phyloP scores from a whole-genome alignment of 2,329 filamentous ascomycete species.

The Penicillium aurantiogriseum region DNA sequence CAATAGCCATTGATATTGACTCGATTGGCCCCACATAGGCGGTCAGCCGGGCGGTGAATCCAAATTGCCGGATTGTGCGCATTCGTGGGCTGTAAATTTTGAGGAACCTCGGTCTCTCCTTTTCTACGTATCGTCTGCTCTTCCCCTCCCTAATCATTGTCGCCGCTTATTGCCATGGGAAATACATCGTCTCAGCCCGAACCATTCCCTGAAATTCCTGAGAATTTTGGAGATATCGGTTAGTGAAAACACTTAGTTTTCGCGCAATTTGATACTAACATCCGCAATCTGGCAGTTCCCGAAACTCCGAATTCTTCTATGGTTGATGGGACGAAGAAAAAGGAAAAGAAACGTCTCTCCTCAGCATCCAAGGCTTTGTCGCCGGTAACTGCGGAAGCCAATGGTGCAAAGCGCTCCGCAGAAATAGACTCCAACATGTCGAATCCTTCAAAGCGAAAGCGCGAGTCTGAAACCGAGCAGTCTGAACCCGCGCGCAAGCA shows the following conservation, averaged over 20 bases:
- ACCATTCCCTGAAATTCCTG: not conserved
- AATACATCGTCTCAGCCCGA: slow-evolving; percentile 5
- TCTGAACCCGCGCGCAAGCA: slow-evolving; percentile 11
- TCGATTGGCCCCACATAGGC: not conserved
- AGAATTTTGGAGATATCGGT: slow-evolving; percentile 1
- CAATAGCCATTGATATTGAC: not conserved
- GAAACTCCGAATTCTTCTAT: not conserved
- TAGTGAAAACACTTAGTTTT: not conserved
- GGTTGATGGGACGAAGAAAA: slow-evolving; percentile 2
- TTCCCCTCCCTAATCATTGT: not conserved
- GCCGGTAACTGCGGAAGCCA: not conserved
- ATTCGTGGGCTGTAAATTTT: slow-evolving; percentile 3
- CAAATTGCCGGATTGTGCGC: not conserved
- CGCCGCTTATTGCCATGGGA: not conserved
- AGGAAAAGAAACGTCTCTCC: slow-evolving; percentile 8
- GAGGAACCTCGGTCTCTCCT: not conserved
- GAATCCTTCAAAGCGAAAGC: slow-evolving; percentile 30
- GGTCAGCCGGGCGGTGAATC: not conserved
- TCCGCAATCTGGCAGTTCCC: slow-evolving; percentile 3
- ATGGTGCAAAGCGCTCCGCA: not conserved
- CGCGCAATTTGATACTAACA: not conserved
- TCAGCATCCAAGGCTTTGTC: not conserved
- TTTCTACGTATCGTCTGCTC: not conserved
- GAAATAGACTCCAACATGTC: slow-evolving; percentile 7
- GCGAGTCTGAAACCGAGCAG: slow-evolving; percentile 15